Evolutionary conservation across 2,329 filamentous ascomycete genomes (phyloP), one percentile per base, ranked within the genome.

Genomic region (Sclerotiophoma versabilis): DNA sequence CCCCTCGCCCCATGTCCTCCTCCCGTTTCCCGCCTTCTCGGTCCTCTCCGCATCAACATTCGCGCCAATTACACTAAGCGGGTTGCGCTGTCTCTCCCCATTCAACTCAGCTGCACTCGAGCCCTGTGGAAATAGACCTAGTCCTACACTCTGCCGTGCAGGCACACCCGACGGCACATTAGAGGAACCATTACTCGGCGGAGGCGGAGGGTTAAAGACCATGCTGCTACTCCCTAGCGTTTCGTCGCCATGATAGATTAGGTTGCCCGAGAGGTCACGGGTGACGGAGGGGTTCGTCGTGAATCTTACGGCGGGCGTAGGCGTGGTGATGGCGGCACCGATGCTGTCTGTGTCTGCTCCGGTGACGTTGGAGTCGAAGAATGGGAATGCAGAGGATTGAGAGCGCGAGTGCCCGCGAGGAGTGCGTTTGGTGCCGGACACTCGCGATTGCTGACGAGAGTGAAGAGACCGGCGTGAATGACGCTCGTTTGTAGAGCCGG

Each of bases 361-460:
- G 23, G 62, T 25, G 29, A 48, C 39, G 11, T 47, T 34, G n/a
- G 63, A 20, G 32, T 67, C 66, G 46, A 70, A 67, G 57, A 57
- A 60, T 3, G 69, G 69, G 48, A 66, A 71, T 11, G 68, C 65
- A 11, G 66, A 66, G 11, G 65, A 71, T 49, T 73, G 69, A 4
- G 63, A 57, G 51, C 64, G 67, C 1, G 66, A 68, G 34, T 54
- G 64, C 9, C 55, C 55, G 27, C 62, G 58, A 1, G 44, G 42
- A 33, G 62, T 62, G 30, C 66, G 67, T 27, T 33, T 36, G 14
- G 49, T 27, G 23, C 49, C 42, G 7, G 66, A 66, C 2, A 59
- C 55, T 4, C 59, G 62, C 17, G 65, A 69, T 27, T 63, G 64
- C 5, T 61, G 49, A 49, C 57, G 61, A 3, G 63, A 65, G 48